Evolutionary conservation across 2,329 filamentous ascomycete species (phyloP).

Genomic region (Clonostachys chloroleuca): DNA sequence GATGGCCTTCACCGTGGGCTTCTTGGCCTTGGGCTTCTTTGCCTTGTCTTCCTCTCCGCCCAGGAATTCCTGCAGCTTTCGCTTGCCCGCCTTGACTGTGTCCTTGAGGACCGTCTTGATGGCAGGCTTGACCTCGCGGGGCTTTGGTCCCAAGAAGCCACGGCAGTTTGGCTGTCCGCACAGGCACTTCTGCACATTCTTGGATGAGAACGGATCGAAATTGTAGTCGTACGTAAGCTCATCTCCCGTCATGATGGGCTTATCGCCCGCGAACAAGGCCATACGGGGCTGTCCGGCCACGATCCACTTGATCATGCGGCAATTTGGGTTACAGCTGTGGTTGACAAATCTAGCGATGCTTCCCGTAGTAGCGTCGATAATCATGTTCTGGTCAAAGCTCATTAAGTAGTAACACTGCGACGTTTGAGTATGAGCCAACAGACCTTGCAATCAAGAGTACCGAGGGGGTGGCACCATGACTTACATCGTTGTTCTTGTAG

Average conservation of each 20-base stretch:
- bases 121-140: conserved; percentile 47
- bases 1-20: conserved; percentile 12
- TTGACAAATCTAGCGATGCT: conserved; percentile 98
- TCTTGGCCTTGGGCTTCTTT: conserved; percentile 29
- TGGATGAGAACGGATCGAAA: conserved; percentile 64
- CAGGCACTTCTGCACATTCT: conserved; percentile 64
- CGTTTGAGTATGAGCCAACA: background rate
- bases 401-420: conserved; percentile 92
- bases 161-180: conserved; percentile 61
- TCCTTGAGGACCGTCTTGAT: conserved; percentile 30
- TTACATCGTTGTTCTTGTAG: conserved; percentile 90
- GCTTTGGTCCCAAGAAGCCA: conserved; percentile 58
- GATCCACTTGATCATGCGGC: conserved; percentile 97
- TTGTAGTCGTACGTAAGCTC: conserved; percentile 94
- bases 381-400: conserved; percentile 98
- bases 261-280: conserved; percentile 90
- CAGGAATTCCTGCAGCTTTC: conserved; percentile 50
- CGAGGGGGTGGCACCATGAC: conserved; percentile 15
- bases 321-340: conserved; percentile 94
- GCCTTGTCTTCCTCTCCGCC: conserved; percentile 41
- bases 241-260: conserved; percentile 88
- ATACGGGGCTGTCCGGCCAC: conserved; percentile 91
- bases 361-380: conserved; percentile 93
- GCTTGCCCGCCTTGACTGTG: conserved; percentile 44
- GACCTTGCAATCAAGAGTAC: background rate